Conservation (phyloP, 768 basidiomycete species). For the Lyophyllum semitale region DNA sequence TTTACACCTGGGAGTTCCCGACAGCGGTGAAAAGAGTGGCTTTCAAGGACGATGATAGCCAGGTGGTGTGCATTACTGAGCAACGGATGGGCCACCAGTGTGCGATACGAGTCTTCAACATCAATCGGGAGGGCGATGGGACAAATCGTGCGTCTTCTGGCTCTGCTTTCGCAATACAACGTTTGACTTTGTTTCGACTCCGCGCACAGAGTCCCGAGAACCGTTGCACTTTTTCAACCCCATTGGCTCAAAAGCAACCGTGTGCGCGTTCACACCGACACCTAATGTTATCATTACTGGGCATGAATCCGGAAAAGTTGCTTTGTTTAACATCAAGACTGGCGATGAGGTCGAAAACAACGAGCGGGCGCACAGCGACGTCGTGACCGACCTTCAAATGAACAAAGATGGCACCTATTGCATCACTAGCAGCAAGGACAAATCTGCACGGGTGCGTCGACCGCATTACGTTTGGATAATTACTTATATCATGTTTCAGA, state of each 20-base stretch:
- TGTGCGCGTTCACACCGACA: constrained; percentile 85
- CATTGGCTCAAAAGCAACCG: constrained; percentile 93
- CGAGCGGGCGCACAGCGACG: constrained; percentile 85
- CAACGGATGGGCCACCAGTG: constrained; percentile 94
- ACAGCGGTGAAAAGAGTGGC: constrained; percentile 96
- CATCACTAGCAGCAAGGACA: constrained; percentile 95
- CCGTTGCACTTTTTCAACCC: constrained; percentile 83
- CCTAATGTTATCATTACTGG: constrained; percentile 86
- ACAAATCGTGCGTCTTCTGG: constrained; percentile 66
- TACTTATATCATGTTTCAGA: constrained; percentile 32
- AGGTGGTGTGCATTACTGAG: constrained; percentile 92
- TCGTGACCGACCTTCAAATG: constrained; percentile 91
- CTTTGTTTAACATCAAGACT: constrained; percentile 84
- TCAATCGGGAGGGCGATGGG: constrained; percentile 83
- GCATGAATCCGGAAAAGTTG: constrained; percentile 95
- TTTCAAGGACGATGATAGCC: constrained; percentile 83
- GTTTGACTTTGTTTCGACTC: constrained; percentile 4
- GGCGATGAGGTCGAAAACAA: constrained; percentile 84
- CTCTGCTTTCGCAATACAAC: not conserved
- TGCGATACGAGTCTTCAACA: constrained; percentile 86
- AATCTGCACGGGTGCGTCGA: constrained; percentile 80
- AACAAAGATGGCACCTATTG: constrained; percentile 92
- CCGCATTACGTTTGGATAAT: not conserved
- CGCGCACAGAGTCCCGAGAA: constrained; percentile 65
- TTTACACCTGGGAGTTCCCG: constrained; percentile 96